A percentile compares a stretch with the other conserved stretches of the same genome.
These are phyloP conservation scores for Solioccasus polychromus DNA, from an alignment of 768 basidiomycete species.

Conservation along the genomic window DNA sequence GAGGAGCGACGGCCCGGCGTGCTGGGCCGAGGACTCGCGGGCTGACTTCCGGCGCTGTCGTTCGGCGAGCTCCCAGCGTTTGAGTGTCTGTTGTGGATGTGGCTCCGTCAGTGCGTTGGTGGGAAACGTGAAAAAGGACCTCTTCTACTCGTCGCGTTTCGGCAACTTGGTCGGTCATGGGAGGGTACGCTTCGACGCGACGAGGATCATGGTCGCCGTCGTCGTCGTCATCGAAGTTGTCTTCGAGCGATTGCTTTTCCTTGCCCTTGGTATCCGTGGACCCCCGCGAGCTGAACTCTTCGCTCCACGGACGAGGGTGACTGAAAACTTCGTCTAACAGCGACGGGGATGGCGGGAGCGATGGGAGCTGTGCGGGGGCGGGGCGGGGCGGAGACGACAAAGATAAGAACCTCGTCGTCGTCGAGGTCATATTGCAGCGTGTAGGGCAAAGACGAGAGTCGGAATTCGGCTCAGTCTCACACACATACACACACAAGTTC, in stretches of 20 bases:
- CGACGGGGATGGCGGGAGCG: conserved; percentile 37
- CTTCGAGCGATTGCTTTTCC: conserved; percentile 29
- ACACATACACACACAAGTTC: too few species aligned
- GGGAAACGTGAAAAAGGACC: conserved; percentile 40
- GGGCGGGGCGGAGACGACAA: conserved; percentile 11
- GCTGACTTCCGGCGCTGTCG: conserved; percentile 71
- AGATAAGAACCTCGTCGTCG: conserved; percentile 23
- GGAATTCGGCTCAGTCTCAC: too few species aligned
- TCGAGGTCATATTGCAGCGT: too few species aligned
- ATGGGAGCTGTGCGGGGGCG: conserved; percentile 20
- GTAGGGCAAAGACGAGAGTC: too few species aligned
- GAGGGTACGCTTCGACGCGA: conserved; percentile 51
- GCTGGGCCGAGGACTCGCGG: conserved; percentile 53
- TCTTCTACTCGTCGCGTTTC: conserved; percentile 72
- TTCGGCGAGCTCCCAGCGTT: conserved; percentile 76
- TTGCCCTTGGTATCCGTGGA: conserved; percentile 23
- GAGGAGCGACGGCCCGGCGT: conserved; percentile 44
- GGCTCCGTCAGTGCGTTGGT: conserved; percentile 1
- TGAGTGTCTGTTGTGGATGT: conserved; percentile 53
- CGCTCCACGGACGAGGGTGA: conserved; percentile 32
- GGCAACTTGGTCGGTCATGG: conserved; percentile 58
- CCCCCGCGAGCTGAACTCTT: conserved; percentile 16
- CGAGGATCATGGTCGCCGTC: conserved; percentile 17
- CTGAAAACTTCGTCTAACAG: conserved; percentile 46
- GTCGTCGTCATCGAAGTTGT: conserved; percentile 24